A percentile compares a stretch with the other conserved stretches of the same genome.
These are phyloP conservation scores for Coffea eugenioides DNA, from an alignment of 257 asterid genomes.

Conservation along the genomic window DNA sequence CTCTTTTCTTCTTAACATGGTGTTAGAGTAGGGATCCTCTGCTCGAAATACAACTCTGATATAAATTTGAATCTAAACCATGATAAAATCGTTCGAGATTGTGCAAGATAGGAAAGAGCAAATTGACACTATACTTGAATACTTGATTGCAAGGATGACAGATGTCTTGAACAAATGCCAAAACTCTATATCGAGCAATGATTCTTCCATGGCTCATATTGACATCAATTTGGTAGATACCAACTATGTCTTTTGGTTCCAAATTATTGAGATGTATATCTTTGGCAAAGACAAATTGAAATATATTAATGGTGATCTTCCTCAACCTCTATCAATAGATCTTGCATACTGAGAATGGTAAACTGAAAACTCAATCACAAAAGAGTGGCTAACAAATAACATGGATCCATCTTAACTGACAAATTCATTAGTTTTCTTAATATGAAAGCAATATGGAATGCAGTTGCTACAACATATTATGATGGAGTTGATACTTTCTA, in stretches of 20 bases:
- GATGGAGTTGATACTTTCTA: no score
- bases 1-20: no score
- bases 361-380: not conserved
- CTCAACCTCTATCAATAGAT: not conserved
- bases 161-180: no score
- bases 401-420: not conserved
- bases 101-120: no score
- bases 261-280: no score
- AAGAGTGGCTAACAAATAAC: not conserved
- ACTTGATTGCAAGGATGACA: not conserved
- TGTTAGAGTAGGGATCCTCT: no score
- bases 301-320: not conserved
- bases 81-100: not conserved
- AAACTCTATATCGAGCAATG: accelerated
- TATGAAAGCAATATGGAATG: not conserved
- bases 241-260: not conserved
- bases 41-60: no score
- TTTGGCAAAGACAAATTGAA: not conserved
- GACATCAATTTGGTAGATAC: not conserved
- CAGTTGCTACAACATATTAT: not conserved
- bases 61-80: no score
- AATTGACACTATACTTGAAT: no score
- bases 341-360: not conserved
- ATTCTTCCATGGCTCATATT: no score
- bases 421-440: not conserved